Conservation (phyloP, 441 rosid species). For the Corymbia calophylla region DNA sequence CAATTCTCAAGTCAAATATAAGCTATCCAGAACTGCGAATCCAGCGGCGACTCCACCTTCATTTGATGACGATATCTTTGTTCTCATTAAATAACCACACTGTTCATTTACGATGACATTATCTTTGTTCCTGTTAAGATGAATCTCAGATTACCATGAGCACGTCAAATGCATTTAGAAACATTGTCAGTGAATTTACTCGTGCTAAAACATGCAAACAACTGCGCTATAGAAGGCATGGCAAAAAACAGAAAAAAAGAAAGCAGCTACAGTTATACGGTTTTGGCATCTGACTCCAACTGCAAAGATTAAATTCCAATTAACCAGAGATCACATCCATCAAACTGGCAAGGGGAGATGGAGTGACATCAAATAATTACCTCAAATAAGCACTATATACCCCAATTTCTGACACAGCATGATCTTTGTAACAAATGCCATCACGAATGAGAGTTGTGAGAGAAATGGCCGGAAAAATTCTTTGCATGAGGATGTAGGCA, state of each 20-base stretch:
- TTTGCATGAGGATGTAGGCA: conserved; percentile 96
- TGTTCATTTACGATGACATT: conserved; percentile 68
- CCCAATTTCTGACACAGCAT: conserved; percentile 87
- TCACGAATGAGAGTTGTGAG: conserved; percentile 68
- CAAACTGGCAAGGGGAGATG: neutral
- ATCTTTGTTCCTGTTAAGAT: conserved; percentile 63
- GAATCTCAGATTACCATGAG: neutral
- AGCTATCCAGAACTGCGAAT: conserved; percentile 85
- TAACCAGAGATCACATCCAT: neutral
- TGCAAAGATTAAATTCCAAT: neutral
- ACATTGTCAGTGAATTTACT: neutral
- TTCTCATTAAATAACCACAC: conserved; percentile 86
- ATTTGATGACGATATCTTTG: conserved; percentile 85
- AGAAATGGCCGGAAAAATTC: conserved; percentile 72
- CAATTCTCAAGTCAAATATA: conserved; percentile 55
- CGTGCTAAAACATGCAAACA: neutral
- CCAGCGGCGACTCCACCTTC: conserved; percentile 99
- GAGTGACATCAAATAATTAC: conserved; percentile 18
- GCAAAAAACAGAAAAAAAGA: no score
- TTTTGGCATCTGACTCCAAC: neutral
- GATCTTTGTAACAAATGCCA: conserved; percentile 64
- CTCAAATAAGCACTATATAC: conserved; percentile 80
- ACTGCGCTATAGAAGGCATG: neutral
- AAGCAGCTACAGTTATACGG: neutral
- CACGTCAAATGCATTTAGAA: neutral